phyloP scores from a whole-genome alignment of 2,329 filamentous ascomycete species.

The Epichloe festucae region DNA sequence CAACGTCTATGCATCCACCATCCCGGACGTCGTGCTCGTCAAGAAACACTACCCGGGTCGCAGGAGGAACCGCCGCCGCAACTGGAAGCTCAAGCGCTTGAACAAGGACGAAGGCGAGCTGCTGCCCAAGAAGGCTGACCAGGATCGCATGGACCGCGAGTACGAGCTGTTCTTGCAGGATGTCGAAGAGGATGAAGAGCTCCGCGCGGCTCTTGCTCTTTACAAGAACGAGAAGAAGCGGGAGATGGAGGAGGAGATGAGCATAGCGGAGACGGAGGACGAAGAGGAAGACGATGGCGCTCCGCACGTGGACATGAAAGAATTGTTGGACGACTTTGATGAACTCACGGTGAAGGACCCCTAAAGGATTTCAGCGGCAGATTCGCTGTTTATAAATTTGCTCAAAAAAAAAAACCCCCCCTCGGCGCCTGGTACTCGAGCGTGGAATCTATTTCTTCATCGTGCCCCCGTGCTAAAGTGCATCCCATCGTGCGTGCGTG shows the following conservation, averaged over 20 bases:
- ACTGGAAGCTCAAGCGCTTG: constrained; percentile 95
- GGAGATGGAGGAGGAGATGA: constrained; percentile 49
- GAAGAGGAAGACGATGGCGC: constrained; percentile 47
- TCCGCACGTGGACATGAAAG: constrained; percentile 63
- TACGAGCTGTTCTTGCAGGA: constrained; percentile 97
- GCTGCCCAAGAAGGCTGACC: constrained; percentile 74
- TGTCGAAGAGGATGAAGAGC: constrained; percentile 87
- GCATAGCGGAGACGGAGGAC: constrained; percentile 48
- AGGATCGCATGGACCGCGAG: constrained; percentile 78
- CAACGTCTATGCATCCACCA: constrained; percentile 59
- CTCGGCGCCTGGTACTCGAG: too few species aligned
- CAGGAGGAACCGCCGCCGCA: constrained; percentile 66
- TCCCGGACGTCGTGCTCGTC: constrained; percentile 88
- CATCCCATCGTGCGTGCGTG: too few species aligned
- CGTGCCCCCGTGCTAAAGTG: too few species aligned
- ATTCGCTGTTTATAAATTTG: neutral
- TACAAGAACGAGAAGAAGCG: constrained; percentile 56
- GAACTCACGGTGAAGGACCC: constrained; percentile 46
- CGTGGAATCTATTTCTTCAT: too few species aligned
- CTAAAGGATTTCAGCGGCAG: neutral
- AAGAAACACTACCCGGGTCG: constrained; percentile 92
- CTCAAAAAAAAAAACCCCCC: neutral
- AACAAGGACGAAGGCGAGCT: constrained; percentile 77
- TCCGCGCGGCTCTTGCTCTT: constrained; percentile 69
- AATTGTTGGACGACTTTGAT: constrained; percentile 84